These are phyloP conservation scores for Trypanosomatidae sp. DNA, from an alignment of 208 protist species.

Conservation along the genomic window DNA sequence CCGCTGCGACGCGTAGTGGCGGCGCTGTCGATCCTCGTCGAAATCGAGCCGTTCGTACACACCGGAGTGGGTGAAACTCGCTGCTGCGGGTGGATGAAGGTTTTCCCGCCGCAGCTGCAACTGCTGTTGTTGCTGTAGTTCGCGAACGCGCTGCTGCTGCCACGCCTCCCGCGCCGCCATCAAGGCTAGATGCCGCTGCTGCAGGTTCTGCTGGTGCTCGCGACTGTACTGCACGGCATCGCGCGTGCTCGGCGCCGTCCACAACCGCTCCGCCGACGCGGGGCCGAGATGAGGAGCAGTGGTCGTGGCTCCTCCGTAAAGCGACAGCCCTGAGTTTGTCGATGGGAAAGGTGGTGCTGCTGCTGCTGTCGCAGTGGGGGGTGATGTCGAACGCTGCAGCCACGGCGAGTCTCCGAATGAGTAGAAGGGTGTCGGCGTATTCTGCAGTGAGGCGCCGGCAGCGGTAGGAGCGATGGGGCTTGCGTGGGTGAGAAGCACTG, in stretches of 20 bases:
- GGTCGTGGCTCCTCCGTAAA: no score
- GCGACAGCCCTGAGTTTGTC: no score
- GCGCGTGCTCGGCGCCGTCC: background rate
- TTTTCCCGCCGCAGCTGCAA: no score
- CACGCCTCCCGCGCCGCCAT: constrained; percentile 30
- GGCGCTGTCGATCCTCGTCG: no score
- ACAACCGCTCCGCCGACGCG: no score
- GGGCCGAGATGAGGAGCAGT: no score
- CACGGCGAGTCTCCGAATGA: constrained; percentile 16
- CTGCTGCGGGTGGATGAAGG: no score
- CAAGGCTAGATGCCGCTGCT: constrained; percentile 35
- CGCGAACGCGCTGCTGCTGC: constrained; percentile 13
- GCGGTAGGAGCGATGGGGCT: constrained; percentile 18
- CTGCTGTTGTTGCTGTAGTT: constrained; percentile 15
- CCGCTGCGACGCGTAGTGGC: background rate
- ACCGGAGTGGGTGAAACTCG: no score
- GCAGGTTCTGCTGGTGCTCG: constrained; percentile 19
- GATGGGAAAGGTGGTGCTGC: no score
- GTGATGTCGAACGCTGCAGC: no score
- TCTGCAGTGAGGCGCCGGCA: constrained; percentile 11
- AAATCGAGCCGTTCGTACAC: no score
- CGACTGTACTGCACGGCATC: constrained; percentile 35
- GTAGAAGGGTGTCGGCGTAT: constrained; percentile 7
- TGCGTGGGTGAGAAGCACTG: constrained; percentile 8
- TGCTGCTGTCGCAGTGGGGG: no score